Percentiles rank a stretch among this genome's conserved stretches.
These are phyloP conservation scores for Megacollybia platyphylla DNA, from an alignment of 1,284 basidiomycete genomes.

Conservation along the genomic window DNA sequence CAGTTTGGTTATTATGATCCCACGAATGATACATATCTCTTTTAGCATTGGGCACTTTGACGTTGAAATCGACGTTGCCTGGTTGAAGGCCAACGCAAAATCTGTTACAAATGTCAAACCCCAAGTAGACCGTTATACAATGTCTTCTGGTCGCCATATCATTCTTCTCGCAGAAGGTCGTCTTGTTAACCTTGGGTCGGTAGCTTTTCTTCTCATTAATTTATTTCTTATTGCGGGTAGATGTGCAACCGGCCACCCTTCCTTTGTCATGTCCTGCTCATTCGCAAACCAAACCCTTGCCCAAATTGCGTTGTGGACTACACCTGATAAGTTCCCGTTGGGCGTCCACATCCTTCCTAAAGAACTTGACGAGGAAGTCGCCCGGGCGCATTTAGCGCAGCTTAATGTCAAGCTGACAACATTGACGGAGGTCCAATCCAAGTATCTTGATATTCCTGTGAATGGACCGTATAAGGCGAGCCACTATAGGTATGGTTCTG, in stretches of 20 bases:
- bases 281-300: slow-evolving; percentile 99
- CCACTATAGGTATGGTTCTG: slow-evolving; percentile 57
- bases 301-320: slow-evolving; percentile 97
- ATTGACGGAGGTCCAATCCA: slow-evolving; percentile 69
- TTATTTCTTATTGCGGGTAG: slow-evolving; percentile 14
- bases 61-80: slow-evolving; percentile 97
- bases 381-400: slow-evolving; percentile 85
- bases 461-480: slow-evolving; percentile 84
- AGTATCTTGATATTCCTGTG: slow-evolving; percentile 87
- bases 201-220: slow-evolving; percentile 7
- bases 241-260: slow-evolving; percentile 86
- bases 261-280: slow-evolving; percentile 99
- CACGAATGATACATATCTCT: slow-evolving; percentile 6
- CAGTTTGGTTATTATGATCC: background rate
- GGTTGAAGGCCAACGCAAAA: slow-evolving; percentile 92
- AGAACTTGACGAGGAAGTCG: slow-evolving; percentile 97
- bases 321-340: slow-evolving; percentile 80
- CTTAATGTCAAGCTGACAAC: slow-evolving; percentile 91
- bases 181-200: slow-evolving; percentile 95
- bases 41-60: slow-evolving; percentile 94
- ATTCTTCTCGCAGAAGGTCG: slow-evolving; percentile 97
- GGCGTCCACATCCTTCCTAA: slow-evolving; percentile 97
- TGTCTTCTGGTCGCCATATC: slow-evolving; percentile 84
- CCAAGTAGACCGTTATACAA: slow-evolving; percentile 97
- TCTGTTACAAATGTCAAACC: slow-evolving; percentile 91